Conservation (phyloP, 2,329 filamentous ascomycete species). For the Xylaria hypoxylon region DNA sequence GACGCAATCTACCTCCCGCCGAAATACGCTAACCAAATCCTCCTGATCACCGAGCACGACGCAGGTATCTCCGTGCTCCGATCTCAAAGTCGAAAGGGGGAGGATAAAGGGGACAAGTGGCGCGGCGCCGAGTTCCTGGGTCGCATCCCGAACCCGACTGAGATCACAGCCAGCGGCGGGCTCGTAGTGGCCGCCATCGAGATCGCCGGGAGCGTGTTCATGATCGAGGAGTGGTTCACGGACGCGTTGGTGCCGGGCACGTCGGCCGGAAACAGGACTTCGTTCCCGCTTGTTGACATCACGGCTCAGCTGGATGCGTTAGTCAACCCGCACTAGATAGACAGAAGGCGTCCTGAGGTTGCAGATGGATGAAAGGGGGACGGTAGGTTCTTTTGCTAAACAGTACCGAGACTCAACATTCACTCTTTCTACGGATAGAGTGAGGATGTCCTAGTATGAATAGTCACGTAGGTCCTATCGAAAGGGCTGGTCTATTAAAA, state of each 20-base stretch:
- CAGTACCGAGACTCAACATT: neutral
- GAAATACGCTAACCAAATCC: conserved; percentile 50
- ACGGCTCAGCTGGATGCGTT: conserved; percentile 45
- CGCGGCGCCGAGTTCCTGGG: conserved; percentile 53
- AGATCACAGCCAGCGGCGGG: conserved; percentile 36
- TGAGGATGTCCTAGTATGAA: neutral
- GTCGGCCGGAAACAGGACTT: conserved; percentile 47
- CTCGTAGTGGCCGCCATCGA: conserved; percentile 45
- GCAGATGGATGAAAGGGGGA: neutral
- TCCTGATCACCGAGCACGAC: conserved; percentile 50
- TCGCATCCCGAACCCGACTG: conserved; percentile 44
- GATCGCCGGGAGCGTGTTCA: conserved; percentile 44
- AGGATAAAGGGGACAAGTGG: conserved; percentile 50
- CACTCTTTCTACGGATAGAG: neutral
- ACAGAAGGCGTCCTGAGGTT: neutral
- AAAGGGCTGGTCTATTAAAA: neutral
- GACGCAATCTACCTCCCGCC: conserved; percentile 53
- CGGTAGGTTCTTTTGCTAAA: neutral
- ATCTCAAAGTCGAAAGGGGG: conserved; percentile 32
- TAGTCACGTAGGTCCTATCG: neutral
- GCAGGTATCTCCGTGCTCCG: conserved; percentile 53
- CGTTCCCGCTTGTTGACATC: conserved; percentile 50
- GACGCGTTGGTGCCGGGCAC: conserved; percentile 46
- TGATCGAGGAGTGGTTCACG: conserved; percentile 45
- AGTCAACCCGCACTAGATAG: conserved; percentile 16